Conservation (phyloP, 2,329 filamentous ascomycete genomes). For the Colletotrichum paranaense region DNA sequence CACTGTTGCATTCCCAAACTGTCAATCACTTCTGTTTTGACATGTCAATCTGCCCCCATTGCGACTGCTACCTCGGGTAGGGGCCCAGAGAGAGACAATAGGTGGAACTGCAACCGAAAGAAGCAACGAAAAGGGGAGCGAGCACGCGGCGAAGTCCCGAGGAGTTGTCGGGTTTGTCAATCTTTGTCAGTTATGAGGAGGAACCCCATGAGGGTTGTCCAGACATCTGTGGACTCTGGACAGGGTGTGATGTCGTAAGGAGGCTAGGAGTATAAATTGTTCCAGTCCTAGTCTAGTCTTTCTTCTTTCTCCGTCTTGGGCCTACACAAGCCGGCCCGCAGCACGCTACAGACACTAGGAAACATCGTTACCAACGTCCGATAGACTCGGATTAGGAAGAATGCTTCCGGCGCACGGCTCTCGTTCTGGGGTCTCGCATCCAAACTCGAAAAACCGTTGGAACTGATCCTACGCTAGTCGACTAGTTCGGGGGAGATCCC, state of each 20-base stretch:
- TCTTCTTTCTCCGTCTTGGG: background rate
- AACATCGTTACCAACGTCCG: background rate
- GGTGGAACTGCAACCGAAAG: background rate
- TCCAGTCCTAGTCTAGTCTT: background rate
- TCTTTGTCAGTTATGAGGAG: slow-evolving; percentile 9
- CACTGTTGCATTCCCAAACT: background rate
- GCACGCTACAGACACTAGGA: no score
- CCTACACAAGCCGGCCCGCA: background rate
- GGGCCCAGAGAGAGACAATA: background rate
- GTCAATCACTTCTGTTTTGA: slow-evolving; percentile 14
- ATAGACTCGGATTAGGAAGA: background rate
- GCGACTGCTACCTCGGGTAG: slow-evolving; percentile 5
- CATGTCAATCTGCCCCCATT: slow-evolving; percentile 8
- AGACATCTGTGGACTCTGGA: background rate
- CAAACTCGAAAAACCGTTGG: slow-evolving; percentile 8
- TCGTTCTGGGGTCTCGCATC: background rate
- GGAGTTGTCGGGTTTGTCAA: slow-evolving; percentile 1
- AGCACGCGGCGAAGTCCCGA: slow-evolving; percentile 3
- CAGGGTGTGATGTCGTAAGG: background rate
- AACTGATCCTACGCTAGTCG: background rate
- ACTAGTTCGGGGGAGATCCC: background rate
- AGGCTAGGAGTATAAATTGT: background rate
- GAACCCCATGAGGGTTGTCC: background rate
- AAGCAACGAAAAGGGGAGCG: slow-evolving; percentile 4
- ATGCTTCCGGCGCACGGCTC: slow-evolving; percentile 1